phyloP scores from a whole-genome alignment of 768 basidiomycete species.

The Lentinus brumalis region DNA sequence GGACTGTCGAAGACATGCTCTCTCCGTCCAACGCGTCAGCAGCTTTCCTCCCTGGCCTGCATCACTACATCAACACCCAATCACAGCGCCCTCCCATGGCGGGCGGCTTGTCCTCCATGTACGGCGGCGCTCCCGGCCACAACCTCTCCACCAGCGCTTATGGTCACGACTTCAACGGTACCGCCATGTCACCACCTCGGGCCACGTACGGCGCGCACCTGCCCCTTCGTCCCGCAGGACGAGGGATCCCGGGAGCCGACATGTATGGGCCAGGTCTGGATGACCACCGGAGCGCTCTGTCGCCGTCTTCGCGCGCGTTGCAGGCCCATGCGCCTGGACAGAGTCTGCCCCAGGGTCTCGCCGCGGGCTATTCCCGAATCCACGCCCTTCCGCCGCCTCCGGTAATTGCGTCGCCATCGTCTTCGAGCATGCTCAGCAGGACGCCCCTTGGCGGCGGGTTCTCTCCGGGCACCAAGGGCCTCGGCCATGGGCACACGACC shows the following conservation, averaged over 20 bases:
- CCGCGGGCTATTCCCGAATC: conserved; percentile 87
- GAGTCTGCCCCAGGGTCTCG: conserved; percentile 88
- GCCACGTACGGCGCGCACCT: conserved; percentile 19
- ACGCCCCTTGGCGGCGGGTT: conserved; percentile 26
- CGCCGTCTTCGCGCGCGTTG: conserved; percentile 76
- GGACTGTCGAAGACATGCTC: conserved; percentile 44
- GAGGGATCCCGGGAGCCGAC: conserved; percentile 33
- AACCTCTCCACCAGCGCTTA: conserved; percentile 19
- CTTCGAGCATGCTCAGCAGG: conserved; percentile 33
- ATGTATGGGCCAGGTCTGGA: conserved; percentile 24
- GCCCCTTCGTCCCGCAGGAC: conserved; percentile 35
- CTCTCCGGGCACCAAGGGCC: conserved; percentile 28
- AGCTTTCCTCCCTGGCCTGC: conserved; percentile 76
- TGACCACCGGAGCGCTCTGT: conserved; percentile 43
- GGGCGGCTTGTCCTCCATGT: conserved; percentile 26
- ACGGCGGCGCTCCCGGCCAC: conserved; percentile 16
- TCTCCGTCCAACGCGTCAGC: conserved; percentile 80
- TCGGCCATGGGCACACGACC: conserved; percentile 21
- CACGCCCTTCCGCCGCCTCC: conserved; percentile 61
- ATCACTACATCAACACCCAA: conserved; percentile 63
- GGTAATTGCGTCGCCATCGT: conserved; percentile 39
- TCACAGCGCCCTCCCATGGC: conserved; percentile 32
- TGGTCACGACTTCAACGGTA: conserved; percentile 14
- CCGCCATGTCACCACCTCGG: conserved; percentile 31
- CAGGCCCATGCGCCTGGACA: conserved; percentile 90